A percentile compares a stretch with the other conserved stretches of the same genome.
Conservation (phyloP, 2,329 filamentous ascomycete genomes). For the Diplocarpon rosae region DNA sequence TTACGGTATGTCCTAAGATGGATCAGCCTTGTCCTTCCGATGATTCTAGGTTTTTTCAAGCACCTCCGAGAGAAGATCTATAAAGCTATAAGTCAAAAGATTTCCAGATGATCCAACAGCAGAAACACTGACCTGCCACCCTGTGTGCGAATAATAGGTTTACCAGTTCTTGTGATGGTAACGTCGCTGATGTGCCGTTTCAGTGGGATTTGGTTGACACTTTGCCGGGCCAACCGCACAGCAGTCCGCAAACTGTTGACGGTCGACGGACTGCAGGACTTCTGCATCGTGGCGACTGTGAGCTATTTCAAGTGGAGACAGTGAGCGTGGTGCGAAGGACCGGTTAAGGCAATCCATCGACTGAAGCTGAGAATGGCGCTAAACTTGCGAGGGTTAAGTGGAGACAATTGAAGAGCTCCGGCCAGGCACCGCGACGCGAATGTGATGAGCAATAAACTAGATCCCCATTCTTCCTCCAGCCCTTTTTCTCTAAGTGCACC, state of each 20-base stretch:
- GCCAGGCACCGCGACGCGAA: neutral
- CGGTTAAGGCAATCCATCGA: conserved; percentile 2
- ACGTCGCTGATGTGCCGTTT: conserved; percentile 64
- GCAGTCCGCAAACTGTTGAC: conserved; percentile 48
- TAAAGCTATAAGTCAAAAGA: conserved; percentile 23
- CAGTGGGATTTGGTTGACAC: conserved; percentile 32
- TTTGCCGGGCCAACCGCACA: conserved; percentile 38
- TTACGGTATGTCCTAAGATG: conserved; percentile 74
- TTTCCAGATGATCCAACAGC: conserved; percentile 9
- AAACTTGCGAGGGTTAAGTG: neutral
- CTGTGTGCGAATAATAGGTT: conserved; percentile 79
- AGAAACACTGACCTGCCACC: conserved; percentile 66
- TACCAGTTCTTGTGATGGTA: conserved; percentile 87
- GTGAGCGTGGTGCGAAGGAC: conserved; percentile 5
- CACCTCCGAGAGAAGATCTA: conserved; percentile 83
- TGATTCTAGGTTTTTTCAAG: conserved; percentile 12
- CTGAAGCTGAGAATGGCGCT: conserved; percentile 8
- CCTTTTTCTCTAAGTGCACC: too few relatives aligned
- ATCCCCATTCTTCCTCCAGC: neutral
- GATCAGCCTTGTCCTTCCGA: conserved; percentile 14
- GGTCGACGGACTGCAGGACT: conserved; percentile 30
- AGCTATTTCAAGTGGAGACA: conserved; percentile 17
- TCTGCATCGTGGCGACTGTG: conserved; percentile 28
- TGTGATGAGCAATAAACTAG: neutral
- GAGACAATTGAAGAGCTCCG: neutral